phyloP scores from a whole-genome alignment of 176 grass and related monocot species.

The Carex parvula region DNA sequence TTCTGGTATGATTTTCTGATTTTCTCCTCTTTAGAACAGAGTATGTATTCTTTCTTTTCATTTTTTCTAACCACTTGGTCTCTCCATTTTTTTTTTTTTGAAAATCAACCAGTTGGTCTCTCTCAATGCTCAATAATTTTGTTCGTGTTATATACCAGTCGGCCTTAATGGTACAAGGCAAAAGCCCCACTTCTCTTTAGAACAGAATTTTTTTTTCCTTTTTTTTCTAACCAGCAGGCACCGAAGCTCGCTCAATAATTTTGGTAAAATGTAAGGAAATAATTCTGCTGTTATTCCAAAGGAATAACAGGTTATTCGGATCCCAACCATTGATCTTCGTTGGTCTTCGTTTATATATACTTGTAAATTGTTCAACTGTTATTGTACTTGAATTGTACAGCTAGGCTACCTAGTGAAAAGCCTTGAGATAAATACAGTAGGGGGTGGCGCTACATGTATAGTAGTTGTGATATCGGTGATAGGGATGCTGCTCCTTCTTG shows the following conservation, averaged over 20 bases:
- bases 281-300: neutral
- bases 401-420: slow-evolving; percentile 73
- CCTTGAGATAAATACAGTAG: slow-evolving; percentile 56
- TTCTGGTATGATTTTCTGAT: slow-evolving; percentile 76
- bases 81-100: neutral
- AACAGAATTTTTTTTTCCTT: too few species aligned
- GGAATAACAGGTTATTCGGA: too few species aligned
- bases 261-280: neutral
- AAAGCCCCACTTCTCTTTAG: neutral
- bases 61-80: neutral
- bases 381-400: slow-evolving; percentile 42
- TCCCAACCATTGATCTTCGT: too few species aligned
- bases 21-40: neutral
- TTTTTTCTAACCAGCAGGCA: neutral
- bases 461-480: slow-evolving; percentile 63
- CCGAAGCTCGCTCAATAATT: too few species aligned
- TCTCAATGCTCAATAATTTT: neutral
- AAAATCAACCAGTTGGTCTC: too few species aligned
- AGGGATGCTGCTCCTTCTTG: slow-evolving; percentile 70
- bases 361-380: slow-evolving; percentile 13
- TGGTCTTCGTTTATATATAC: neutral
- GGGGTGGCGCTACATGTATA: slow-evolving; percentile 99
- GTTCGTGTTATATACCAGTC: neutral
- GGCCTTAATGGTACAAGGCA: neutral
- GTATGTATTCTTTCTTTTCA: neutral